These are phyloP conservation scores for Colletotrichum abscissum DNA, from an alignment of 2,329 filamentous ascomycete species.

Conservation along the genomic window DNA sequence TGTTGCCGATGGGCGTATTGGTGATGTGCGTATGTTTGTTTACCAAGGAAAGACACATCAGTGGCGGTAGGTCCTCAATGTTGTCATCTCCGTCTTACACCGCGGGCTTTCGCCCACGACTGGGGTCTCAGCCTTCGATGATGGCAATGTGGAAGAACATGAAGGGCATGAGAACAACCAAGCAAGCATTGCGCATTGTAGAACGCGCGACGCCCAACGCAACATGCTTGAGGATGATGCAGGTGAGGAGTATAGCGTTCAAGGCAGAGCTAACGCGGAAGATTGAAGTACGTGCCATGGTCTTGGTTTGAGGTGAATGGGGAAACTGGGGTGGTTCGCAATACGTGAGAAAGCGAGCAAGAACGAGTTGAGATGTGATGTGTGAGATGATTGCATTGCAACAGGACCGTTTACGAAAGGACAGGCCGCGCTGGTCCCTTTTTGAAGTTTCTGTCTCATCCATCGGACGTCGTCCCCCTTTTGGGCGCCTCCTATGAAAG, in stretches of 20 bases:
- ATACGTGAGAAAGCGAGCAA: neutral
- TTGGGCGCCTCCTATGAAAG: neutral
- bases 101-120: neutral
- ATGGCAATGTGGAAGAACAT: constrained; percentile 27
- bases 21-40: neutral
- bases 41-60: neutral
- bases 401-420: neutral
- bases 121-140: constrained; percentile 24
- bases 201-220: constrained; percentile 18
- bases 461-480: neutral
- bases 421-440: neutral
- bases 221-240: constrained; percentile 34
- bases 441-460: constrained; percentile 12
- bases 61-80: neutral
- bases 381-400: neutral
- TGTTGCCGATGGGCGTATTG: neutral
- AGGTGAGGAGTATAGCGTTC: constrained; percentile 18
- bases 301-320: neutral
- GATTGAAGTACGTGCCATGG: constrained; percentile 15
- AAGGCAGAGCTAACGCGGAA: constrained; percentile 26
- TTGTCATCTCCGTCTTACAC: neutral
- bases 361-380: neutral
- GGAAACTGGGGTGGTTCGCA: neutral
- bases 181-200: constrained; percentile 13
- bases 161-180: constrained; percentile 26